A percentile compares a stretch with the other conserved stretches of the same genome.
Evolutionary conservation across 306 rosid species (phyloP).

Genomic region (Begonia fuchsioides): DNA sequence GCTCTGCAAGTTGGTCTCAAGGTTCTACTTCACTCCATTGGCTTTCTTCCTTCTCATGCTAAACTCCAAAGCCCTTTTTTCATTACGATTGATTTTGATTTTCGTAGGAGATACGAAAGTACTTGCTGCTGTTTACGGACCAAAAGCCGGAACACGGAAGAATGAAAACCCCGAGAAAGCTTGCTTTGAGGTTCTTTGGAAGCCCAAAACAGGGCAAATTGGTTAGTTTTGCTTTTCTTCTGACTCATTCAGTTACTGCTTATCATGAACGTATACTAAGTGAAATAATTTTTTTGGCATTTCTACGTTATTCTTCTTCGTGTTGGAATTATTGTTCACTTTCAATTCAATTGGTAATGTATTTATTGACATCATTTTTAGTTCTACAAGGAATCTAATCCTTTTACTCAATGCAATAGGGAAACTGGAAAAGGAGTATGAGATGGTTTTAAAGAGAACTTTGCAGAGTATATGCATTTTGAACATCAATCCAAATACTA

Average conservation of each 20-base stretch:
- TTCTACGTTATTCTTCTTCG: no score
- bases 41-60: no score
- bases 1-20: slow-evolving; percentile 87
- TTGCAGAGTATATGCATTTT: slow-evolving; percentile 68
- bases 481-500: slow-evolving; percentile 62
- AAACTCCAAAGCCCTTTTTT: no score
- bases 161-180: slow-evolving; percentile 85
- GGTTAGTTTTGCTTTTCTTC: slow-evolving; percentile 26
- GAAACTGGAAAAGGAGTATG: slow-evolving; percentile 63
- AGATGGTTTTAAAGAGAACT: slow-evolving; percentile 75
- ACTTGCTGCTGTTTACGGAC: slow-evolving; percentile 76
- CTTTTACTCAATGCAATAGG: slow-evolving; percentile 30
- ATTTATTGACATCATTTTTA: no score
- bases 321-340: no score
- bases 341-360: no score
- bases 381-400: no score
- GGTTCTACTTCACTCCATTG: slow-evolving; percentile 24
- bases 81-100: no score
- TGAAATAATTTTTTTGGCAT: no score
- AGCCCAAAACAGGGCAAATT: slow-evolving; percentile 80
- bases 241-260: no score
- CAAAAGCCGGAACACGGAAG: slow-evolving; percentile 80
- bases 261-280: no score
- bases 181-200: slow-evolving; percentile 89
- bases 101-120: slow-evolving; percentile 75